These are phyloP conservation scores for Penicillium malachiteum DNA, from an alignment of 495 filamentous ascomycete species.

Conservation along the genomic window DNA sequence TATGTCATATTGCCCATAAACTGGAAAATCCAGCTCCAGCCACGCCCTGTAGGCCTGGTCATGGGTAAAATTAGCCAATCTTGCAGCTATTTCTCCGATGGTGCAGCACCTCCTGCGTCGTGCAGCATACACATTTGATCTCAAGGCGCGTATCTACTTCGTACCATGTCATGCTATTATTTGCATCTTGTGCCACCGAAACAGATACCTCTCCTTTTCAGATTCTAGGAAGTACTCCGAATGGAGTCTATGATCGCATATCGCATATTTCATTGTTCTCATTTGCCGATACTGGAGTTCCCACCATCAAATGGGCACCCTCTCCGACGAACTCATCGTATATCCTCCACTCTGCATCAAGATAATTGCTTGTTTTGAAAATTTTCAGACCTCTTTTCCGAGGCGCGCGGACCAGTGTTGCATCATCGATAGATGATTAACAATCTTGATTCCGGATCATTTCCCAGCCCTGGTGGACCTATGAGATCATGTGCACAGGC, in stretches of 20 bases:
- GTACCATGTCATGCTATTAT: background rate
- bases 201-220: too few species aligned
- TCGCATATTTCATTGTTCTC: too few species aligned
- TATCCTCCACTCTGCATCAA: background rate
- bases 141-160: background rate
- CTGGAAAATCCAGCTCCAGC: background rate
- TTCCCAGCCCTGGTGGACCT: constrained; percentile 14
- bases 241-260: too few species aligned
- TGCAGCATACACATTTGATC: constrained; percentile 15
- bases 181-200: background rate
- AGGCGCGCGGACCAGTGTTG: constrained; percentile 3
- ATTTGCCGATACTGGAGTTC: background rate
- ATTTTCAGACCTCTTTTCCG: background rate
- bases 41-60: constrained; percentile 2
- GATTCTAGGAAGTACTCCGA: too few species aligned
- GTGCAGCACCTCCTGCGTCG: constrained; percentile 26
- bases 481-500: constrained; percentile 28
- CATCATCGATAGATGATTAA: constrained; percentile 6
- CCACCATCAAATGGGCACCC: background rate
- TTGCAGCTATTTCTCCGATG: constrained; percentile 20
- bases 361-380: constrained; percentile 5
- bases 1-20: constrained; percentile 9
- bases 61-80: constrained; percentile 7
- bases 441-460: constrained; percentile 3
- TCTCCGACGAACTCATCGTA: background rate